Conservation (phyloP, 129 eudicot species). For the Escallonia herrerae region DNA sequence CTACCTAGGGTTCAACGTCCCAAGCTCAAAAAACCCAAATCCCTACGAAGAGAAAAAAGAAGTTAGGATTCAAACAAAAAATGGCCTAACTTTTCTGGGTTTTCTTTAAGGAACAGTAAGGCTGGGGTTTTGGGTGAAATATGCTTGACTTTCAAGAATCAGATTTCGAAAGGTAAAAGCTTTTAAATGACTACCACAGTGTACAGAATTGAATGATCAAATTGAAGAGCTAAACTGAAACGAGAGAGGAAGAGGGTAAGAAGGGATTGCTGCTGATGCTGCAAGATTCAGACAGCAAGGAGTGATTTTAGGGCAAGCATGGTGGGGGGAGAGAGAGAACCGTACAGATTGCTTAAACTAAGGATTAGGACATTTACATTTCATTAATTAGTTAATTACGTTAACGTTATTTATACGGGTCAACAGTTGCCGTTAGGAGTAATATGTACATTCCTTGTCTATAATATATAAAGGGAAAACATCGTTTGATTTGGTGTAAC, state of each 20-base stretch:
- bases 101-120: too few relatives aligned
- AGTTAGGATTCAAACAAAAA: conserved; percentile 3
- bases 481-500: too few relatives aligned
- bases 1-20: neutral
- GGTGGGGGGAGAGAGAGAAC: conserved; percentile 6
- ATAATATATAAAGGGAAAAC: too few relatives aligned
- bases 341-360: conserved; percentile 31
- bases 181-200: too few relatives aligned
- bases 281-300: conserved; percentile 13
- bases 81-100: neutral
- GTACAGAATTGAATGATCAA: neutral
- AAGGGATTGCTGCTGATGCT: neutral
- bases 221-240: neutral
- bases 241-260: conserved; percentile 5
- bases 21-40: neutral
- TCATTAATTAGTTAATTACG: too few relatives aligned
- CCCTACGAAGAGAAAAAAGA: neutral
- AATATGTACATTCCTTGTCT: too few relatives aligned
- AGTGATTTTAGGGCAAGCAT: conserved; percentile 14
- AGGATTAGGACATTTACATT: neutral
- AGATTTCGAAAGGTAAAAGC: too few relatives aligned
- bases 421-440: too few relatives aligned
- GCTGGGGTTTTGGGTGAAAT: too few relatives aligned
- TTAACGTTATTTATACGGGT: too few relatives aligned
- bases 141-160: too few relatives aligned